Percentiles rank a stretch among this genome's conserved stretches.
Conservation (phyloP, 2,329 filamentous ascomycete species). For the Penicillium sclerotiorum region DNA sequence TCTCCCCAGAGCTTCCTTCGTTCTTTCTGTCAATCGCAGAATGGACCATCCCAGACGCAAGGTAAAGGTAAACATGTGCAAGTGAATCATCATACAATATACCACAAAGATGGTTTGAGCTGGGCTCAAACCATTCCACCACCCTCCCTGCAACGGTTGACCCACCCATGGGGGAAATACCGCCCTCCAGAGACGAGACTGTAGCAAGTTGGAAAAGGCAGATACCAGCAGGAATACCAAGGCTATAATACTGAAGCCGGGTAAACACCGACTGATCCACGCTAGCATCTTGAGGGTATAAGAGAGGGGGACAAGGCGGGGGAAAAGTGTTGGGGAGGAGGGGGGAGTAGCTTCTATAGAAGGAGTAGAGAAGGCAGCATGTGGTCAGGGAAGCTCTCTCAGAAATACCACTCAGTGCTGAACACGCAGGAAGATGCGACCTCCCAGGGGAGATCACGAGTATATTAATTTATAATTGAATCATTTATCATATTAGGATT, state of each 20-base stretch:
- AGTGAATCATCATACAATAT: slow-evolving; percentile 67
- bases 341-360: background rate
- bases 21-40: slow-evolving; percentile 43
- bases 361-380: too few species aligned
- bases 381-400: too few species aligned
- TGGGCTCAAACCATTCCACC: slow-evolving; percentile 20
- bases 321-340: background rate
- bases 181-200: slow-evolving; percentile 19
- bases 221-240: slow-evolving; percentile 24
- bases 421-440: too few species aligned
- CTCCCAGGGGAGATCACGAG: too few species aligned
- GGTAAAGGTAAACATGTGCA: slow-evolving; percentile 63
- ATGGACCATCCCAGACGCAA: slow-evolving; percentile 51
- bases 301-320: background rate
- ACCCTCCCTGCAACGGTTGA: slow-evolving; percentile 8
- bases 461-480: too few species aligned
- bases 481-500: too few species aligned
- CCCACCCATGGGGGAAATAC: slow-evolving; percentile 11
- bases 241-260: slow-evolving; percentile 33
- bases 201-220: slow-evolving; percentile 24
- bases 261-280: slow-evolving; percentile 34
- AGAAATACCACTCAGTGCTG: too few species aligned
- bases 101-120: slow-evolving; percentile 57
- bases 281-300: slow-evolving; percentile 23
- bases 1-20: slow-evolving; percentile 22